Evolutionary conservation across 2,329 filamentous ascomycete species (phyloP).

Genomic region (Talaromyces islandicus): DNA sequence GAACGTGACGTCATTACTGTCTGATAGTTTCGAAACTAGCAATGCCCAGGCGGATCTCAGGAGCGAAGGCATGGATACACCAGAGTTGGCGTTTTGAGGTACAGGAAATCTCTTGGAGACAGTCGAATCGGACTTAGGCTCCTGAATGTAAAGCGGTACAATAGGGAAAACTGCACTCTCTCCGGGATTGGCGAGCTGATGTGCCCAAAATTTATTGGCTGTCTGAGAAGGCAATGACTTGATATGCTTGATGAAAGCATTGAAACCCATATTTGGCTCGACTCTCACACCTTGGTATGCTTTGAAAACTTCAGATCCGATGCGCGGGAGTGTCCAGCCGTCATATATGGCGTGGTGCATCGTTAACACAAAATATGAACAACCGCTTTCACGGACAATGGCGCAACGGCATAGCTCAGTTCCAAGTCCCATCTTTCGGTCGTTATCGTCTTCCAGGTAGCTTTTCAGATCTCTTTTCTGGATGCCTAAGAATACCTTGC

Average conservation of each 20-base stretch:
- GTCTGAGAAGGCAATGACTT: too few relatives aligned
- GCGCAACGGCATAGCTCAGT: conserved; percentile 17
- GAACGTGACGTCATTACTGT: conserved; percentile 33
- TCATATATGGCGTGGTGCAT: too few relatives aligned
- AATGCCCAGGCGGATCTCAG: conserved; percentile 3
- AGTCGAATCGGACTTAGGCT: background rate
- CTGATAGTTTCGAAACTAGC: conserved; percentile 6
- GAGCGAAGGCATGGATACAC: background rate
- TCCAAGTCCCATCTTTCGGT: conserved; percentile 9
- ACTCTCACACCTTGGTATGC: conserved; percentile 15
- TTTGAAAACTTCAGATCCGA: conserved; percentile 29
- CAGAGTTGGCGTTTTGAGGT: too few relatives aligned
- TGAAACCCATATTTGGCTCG: background rate
- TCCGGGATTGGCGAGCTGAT: background rate
- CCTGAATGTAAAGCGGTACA: too few relatives aligned
- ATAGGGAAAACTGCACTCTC: background rate
- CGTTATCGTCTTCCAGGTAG: too few relatives aligned
- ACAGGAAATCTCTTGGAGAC: background rate
- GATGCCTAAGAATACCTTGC: too few relatives aligned
- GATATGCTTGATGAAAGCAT: background rate
- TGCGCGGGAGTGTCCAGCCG: too few relatives aligned
- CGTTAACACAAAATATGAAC: too few relatives aligned
- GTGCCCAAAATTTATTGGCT: background rate
- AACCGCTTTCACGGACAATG: too few relatives aligned
- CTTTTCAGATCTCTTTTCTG: too few relatives aligned